Evolutionary conservation across 805 yeast genomes (phyloP).

Genomic region (Candida odintsovae): DNA sequence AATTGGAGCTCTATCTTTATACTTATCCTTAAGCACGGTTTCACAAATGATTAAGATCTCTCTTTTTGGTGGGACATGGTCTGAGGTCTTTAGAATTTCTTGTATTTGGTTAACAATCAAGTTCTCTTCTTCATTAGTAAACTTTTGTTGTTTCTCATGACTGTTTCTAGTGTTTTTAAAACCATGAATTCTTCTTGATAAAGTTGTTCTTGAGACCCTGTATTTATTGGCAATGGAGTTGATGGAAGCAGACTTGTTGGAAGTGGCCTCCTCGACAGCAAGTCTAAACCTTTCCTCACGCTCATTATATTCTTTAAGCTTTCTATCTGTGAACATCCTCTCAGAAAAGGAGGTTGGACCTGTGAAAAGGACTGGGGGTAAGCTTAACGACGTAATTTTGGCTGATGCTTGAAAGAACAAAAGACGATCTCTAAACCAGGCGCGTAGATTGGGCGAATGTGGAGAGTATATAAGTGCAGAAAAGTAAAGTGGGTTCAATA

Average conservation of each 20-base stretch:
- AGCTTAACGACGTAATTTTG: constrained; percentile 7
- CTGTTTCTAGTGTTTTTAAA: constrained; percentile 24
- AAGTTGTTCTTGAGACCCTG: constrained; percentile 21
- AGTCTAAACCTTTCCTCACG: constrained; percentile 24
- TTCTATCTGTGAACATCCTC: constrained; percentile 21
- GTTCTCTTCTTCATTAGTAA: constrained; percentile 23
- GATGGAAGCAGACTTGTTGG: constrained; percentile 22
- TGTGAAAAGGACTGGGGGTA: background rate
- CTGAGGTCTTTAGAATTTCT: constrained; percentile 14
- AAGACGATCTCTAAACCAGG: no score
- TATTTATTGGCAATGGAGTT: constrained; percentile 26
- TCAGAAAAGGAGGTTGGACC: background rate
- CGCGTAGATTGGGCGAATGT: no score
- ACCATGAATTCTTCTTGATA: constrained; percentile 25
- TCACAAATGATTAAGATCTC: constrained; percentile 23
- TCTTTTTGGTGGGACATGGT: constrained; percentile 22
- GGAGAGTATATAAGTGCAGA: background rate
- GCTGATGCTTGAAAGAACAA: background rate
- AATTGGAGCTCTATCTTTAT: constrained; percentile 9
- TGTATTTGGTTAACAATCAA: constrained; percentile 18
- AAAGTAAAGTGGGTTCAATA: no score
- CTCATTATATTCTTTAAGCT: constrained; percentile 25
- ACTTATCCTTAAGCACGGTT: constrained; percentile 18
- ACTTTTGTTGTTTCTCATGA: constrained; percentile 26
- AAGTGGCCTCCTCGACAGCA: constrained; percentile 24